Evolutionary conservation across 2,329 filamentous ascomycete genomes (phyloP).

Genomic region (Aspergillus costaricaensis): DNA sequence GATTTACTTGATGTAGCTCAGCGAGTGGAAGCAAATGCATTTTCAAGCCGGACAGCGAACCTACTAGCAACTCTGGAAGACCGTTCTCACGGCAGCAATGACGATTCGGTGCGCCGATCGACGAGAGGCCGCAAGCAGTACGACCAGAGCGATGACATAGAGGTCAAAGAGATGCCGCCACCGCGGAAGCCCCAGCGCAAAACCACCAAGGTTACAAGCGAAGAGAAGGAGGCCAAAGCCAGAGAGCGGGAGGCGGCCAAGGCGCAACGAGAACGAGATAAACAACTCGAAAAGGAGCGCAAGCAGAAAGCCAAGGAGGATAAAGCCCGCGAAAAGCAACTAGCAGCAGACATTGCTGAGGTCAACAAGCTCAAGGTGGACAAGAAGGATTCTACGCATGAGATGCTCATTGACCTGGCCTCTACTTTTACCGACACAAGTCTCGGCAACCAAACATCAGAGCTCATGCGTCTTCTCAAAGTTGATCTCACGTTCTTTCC

Average conservation of each 20-base stretch:
- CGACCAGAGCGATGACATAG: not conserved
- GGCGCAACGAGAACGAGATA: constrained; percentile 56
- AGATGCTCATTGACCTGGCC: constrained; percentile 77
- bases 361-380: constrained; percentile 73
- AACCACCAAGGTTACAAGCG: constrained; percentile 28
- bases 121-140: constrained; percentile 2
- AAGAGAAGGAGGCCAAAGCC: constrained; percentile 50
- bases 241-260: constrained; percentile 54
- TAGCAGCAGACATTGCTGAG: constrained; percentile 66
- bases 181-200: constrained; percentile 46
- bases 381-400: constrained; percentile 70
- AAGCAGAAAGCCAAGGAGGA: constrained; percentile 53
- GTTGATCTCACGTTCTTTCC: constrained; percentile 45
- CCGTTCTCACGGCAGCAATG: constrained; percentile 9
- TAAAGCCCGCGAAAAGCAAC: constrained; percentile 64
- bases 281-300: constrained; percentile 57
- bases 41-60: constrained; percentile 45
- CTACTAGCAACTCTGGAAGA: constrained; percentile 39
- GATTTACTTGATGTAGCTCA: constrained; percentile 23
- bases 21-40: constrained; percentile 23
- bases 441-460: constrained; percentile 46
- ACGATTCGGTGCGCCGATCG: constrained; percentile 8
- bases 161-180: constrained; percentile 47
- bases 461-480: constrained; percentile 45
- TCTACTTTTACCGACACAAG: constrained; percentile 53